Base-by-base conservation (phyloP, 1,139 yeast genomes). In the Diutina siamensis region DNA sequence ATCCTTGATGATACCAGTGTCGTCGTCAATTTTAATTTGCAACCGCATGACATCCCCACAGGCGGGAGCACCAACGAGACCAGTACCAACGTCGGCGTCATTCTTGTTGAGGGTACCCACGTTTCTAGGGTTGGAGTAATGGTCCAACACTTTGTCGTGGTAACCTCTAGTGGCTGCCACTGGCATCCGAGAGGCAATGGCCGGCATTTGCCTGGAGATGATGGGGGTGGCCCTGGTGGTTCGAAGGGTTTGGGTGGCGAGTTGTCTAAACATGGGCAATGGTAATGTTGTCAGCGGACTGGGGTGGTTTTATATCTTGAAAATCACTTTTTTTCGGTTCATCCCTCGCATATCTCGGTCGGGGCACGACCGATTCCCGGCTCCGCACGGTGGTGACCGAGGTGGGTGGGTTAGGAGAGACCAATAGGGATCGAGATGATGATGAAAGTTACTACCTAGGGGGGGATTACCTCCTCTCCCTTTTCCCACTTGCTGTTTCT, bases 11-110 rank as follows among this genome's bases (percentile, higher is more conserved):
- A 85, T 73, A 2, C 98, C 98, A 32, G 94, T 80, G 48, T 76
- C 81, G 56, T 88, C 97, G 55, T 82, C 82, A 17, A 92, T 98
- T 60, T 89, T 80, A 58, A 92, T 92, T 64, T 92, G 98, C 54
- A 92, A 75, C 67, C 95, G 83, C 97, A 92, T 92, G 46, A 92
- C 98, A 69, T 92, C 98, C 49, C 98, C 98, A 70, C 98, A 92
- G 1, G 98, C 98, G 48, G 98, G 98, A 0, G 98, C 98, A 47
- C 98, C 92, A 18, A 92, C 98, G 42, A 92, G 75, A 1, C 98
- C 98, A 2, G 98, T 92, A 42, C 98, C 98, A n/a, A 92, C 97
- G 54, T 80, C 77, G 21, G 65, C 58, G 50, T 79, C 77, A 51
- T 72, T 74, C 67, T 89, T 88, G 65, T 88, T 87, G 64, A 92